These are phyloP conservation scores for Lipomyces lipofer DNA, from an alignment of 805 yeast genomes.

Conservation along the genomic window DNA sequence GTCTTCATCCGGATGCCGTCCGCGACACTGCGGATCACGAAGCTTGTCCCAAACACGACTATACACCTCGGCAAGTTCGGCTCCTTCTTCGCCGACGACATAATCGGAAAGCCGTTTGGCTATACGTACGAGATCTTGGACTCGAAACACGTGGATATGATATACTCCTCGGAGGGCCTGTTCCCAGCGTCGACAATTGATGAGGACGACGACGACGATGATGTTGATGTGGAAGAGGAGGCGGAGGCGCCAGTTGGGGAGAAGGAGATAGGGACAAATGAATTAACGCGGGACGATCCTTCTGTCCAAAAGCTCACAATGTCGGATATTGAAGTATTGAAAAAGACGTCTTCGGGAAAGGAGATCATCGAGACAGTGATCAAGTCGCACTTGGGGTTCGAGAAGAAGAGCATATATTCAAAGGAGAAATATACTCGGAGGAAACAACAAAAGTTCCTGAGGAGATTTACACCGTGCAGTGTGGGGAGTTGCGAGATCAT, in stretches of 20 bases:
- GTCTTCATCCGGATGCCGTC: conserved; percentile 80
- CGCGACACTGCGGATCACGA: conserved; percentile 70
- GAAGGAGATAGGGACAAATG: conserved; percentile 50
- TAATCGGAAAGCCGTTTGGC: conserved; percentile 82
- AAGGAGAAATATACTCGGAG: conserved; percentile 90
- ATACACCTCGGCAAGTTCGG: conserved; percentile 92
- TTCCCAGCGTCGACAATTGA: conserved; percentile 23
- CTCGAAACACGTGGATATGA: conserved; percentile 41
- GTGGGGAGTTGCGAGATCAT: conserved; percentile 70
- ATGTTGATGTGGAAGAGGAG: conserved; percentile 36
- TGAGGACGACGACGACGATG: conserved; percentile 27
- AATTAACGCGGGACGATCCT: conserved; percentile 64
- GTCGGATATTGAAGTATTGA: conserved; percentile 83
- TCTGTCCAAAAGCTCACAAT: conserved; percentile 68
- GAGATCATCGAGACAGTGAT: conserved; percentile 79
- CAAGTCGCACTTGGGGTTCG: conserved; percentile 80
- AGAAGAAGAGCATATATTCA: conserved; percentile 82
- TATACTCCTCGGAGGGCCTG: conserved; percentile 24
- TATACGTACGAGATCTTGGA: conserved; percentile 82
- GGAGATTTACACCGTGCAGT: conserved; percentile 79
- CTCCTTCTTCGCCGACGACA: conserved; percentile 67
- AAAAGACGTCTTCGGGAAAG: conserved; percentile 62
- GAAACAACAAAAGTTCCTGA: conserved; percentile 85
- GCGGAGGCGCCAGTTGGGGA: conserved; percentile 39
- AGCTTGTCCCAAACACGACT: conserved; percentile 58